Conservation (phyloP, 805 yeast genomes). For the Yamadazyma laniorum region DNA sequence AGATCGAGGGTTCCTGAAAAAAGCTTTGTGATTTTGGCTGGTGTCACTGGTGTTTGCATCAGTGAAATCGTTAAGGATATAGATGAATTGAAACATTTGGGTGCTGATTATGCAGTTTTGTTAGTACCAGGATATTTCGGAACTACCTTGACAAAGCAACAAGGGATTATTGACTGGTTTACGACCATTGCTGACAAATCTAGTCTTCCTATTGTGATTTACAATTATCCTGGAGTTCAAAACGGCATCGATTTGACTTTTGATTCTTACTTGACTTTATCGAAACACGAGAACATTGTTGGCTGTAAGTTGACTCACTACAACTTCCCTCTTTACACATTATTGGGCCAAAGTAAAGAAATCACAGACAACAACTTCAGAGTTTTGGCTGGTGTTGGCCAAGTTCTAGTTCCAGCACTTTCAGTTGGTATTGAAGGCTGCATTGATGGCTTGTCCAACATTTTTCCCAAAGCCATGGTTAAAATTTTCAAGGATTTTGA, state of each 20-base stretch:
- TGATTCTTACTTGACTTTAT: conserved; percentile 38
- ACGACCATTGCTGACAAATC: conserved; percentile 41
- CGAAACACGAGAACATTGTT: conserved; percentile 47
- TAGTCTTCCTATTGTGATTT: conserved; percentile 44
- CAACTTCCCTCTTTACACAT: conserved; percentile 47
- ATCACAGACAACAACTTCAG: conserved; percentile 38
- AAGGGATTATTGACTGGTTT: conserved; percentile 47
- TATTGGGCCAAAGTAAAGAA: conserved; percentile 43
- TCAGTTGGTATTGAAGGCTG: conserved; percentile 48
- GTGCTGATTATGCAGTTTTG: conserved; percentile 39
- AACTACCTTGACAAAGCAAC: conserved; percentile 38
- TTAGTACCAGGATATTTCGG: conserved; percentile 52
- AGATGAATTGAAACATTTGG: conserved; percentile 30
- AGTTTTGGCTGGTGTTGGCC: conserved; percentile 52
- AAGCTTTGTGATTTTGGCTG: conserved; percentile 42
- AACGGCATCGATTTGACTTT: conserved; percentile 40
- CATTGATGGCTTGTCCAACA: conserved; percentile 52
- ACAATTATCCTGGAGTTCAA: conserved; percentile 49
- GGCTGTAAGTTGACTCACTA: conserved; percentile 55
- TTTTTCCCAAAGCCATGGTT: conserved; percentile 50
- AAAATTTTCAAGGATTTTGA: conserved; percentile 37
- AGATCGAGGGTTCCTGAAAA: conserved; percentile 13
- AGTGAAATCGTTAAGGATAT: conserved; percentile 46
- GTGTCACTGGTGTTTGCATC: conserved; percentile 45
- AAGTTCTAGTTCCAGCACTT: conserved; percentile 48